These are phyloP conservation scores for Lipomyces chichibuensis DNA, from an alignment of 805 yeast species.

Conservation along the genomic window DNA sequence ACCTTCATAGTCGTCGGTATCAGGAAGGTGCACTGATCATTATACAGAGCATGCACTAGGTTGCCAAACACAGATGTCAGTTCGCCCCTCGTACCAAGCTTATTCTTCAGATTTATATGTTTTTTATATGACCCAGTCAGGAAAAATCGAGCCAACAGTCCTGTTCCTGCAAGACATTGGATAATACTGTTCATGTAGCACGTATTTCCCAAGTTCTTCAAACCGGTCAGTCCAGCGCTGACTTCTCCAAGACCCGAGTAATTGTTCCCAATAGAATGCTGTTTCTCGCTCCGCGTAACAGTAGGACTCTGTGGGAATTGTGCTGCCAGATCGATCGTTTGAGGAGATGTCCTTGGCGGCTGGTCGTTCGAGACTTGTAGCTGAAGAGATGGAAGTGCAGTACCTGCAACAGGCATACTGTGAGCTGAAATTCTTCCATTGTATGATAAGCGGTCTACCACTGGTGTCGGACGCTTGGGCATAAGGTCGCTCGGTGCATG, in stretches of 20 bases:
- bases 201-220: conserved; percentile 82
- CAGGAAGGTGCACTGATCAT: conserved; percentile 52
- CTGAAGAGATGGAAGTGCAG: conserved; percentile 13
- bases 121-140: conserved; percentile 61
- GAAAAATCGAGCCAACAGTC: conserved; percentile 65
- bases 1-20: conserved; percentile 66
- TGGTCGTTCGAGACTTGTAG: background rate
- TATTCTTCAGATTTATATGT: conserved; percentile 72
- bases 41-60: conserved; percentile 57
- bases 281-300: conserved; percentile 15
- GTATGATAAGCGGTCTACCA: conserved; percentile 20
- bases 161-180: conserved; percentile 82
- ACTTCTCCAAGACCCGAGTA: conserved; percentile 27
- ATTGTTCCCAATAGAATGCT: conserved; percentile 23
- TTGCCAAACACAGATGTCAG: conserved; percentile 70
- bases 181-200: conserved; percentile 90
- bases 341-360: conserved; percentile 3
- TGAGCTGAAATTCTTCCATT: conserved; percentile 25
- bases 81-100: conserved; percentile 79
- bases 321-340: conserved; percentile 10
- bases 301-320: conserved; percentile 19
- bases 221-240: conserved; percentile 58
- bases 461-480: conserved; percentile 30
- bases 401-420: conserved; percentile 20
- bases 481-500: conserved; percentile 21